A percentile compares a stretch with the other conserved stretches of the same genome.
Evolutionary conservation across 768 basidiomycete genomes (phyloP).

Genomic region (Termitomyces sp.): DNA sequence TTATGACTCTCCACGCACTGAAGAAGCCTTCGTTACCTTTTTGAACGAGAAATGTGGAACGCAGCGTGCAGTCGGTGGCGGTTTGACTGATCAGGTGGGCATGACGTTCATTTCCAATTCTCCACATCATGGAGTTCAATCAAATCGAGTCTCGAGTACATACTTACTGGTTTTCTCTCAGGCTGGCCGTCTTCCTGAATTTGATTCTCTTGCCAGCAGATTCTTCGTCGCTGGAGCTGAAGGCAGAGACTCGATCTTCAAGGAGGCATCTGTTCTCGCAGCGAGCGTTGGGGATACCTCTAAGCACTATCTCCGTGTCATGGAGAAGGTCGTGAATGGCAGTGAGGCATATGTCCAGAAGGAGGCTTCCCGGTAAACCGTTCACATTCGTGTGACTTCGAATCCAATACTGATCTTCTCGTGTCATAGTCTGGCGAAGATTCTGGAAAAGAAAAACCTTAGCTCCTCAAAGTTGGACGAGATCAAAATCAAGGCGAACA

Average conservation of each 20-base stretch:
- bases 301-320: slow-evolving; percentile 81
- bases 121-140: background rate
- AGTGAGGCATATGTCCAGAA: slow-evolving; percentile 77
- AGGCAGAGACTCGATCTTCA: slow-evolving; percentile 54
- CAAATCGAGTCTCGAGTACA: background rate
- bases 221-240: slow-evolving; percentile 61
- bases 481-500: slow-evolving; percentile 87
- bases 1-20: slow-evolving; percentile 69
- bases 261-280: slow-evolving; percentile 56
- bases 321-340: slow-evolving; percentile 78
- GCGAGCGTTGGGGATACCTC: slow-evolving; percentile 44
- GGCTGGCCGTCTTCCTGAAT: slow-evolving; percentile 77
- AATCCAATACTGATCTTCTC: slow-evolving; percentile 10
- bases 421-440: slow-evolving; percentile 55
- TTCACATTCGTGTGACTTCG: slow-evolving; percentile 9
- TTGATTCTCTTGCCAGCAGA: slow-evolving; percentile 72
- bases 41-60: slow-evolving; percentile 88
- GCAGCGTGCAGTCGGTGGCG: slow-evolving; percentile 75
- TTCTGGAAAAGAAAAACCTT: slow-evolving; percentile 75
- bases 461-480: slow-evolving; percentile 82
- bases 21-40: slow-evolving; percentile 70
- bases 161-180: slow-evolving; percentile 19
- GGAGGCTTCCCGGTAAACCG: slow-evolving; percentile 71
- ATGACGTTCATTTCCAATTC: background rate
- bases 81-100: slow-evolving; percentile 61